Evolutionary conservation across 257 asterid genomes (phyloP).

Genomic region (Lycium ferocissimum): DNA sequence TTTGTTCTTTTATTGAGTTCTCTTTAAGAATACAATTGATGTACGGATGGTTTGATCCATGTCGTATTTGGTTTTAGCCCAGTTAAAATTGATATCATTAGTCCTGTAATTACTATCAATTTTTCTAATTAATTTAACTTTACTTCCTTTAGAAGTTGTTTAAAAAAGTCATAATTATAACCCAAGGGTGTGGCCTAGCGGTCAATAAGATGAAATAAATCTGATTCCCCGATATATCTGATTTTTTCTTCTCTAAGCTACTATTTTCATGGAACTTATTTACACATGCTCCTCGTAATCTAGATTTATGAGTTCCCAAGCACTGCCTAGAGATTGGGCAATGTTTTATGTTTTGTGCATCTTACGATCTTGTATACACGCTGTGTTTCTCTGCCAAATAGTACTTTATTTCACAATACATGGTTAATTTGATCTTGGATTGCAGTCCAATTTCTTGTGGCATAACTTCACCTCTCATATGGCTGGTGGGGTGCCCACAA

Average conservation of each 20-base stretch:
- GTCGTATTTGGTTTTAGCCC: neutral
- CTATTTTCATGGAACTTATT: neutral
- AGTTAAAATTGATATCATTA: neutral
- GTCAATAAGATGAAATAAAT: neutral
- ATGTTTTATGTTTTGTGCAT: neutral
- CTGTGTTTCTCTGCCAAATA: neutral
- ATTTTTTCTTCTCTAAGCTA: neutral
- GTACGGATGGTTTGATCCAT: slow-evolving; percentile 4
- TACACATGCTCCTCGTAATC: neutral
- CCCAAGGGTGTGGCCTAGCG: neutral
- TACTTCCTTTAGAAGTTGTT: neutral
- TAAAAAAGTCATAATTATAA: neutral
- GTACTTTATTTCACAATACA: neutral
- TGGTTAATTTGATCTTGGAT: slow-evolving; percentile 12
- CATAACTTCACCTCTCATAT: neutral
- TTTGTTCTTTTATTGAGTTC: neutral
- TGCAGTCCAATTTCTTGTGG: neutral
- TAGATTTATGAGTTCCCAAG: neutral
- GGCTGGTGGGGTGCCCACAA: neutral
- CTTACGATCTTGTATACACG: neutral
- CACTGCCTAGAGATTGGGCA: neutral
- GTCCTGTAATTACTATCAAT: neutral
- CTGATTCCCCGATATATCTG: neutral
- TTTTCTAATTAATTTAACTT: neutral
- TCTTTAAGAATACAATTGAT: neutral